These are phyloP conservation scores for Telfairia occidentalis DNA, from an alignment of 331 rosid genomes.

Conservation along the genomic window DNA sequence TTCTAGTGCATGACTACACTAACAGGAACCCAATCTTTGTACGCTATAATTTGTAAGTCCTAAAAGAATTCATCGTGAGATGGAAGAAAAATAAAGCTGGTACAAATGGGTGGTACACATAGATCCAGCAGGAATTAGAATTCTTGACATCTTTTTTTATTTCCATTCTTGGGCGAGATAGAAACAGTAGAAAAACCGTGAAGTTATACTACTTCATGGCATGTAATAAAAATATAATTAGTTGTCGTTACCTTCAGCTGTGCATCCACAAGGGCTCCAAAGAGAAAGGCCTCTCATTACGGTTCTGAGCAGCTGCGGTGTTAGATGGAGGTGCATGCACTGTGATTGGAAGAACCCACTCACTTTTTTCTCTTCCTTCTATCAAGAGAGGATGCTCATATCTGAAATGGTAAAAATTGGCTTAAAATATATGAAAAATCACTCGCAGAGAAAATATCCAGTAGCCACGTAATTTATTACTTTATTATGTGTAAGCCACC, in stretches of 20 bases:
- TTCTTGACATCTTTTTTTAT: not conserved
- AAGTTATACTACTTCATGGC: not conserved
- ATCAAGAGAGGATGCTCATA: conserved; percentile 88
- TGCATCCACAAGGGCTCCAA: conserved; percentile 58
- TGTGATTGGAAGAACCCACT: conserved; percentile 89
- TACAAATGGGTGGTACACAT: not conserved
- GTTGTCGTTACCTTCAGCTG: conserved; percentile 58
- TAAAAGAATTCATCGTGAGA: not conserved
- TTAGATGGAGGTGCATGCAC: conserved; percentile 75
- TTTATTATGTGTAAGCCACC: not conserved
- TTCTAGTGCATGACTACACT: not conserved
- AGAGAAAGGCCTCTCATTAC: conserved; percentile 57
- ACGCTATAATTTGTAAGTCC: not conserved
- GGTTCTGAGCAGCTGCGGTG: conserved; percentile 34
- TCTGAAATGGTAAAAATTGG: conserved; percentile 32
- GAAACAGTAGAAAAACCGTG: not conserved
- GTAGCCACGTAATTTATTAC: too few relatives aligned
- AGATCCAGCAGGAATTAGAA: not conserved
- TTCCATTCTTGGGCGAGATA: not conserved
- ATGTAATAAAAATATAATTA: not conserved
- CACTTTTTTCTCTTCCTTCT: conserved; percentile 80
- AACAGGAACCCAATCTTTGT: not conserved
- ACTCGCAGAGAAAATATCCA: not conserved
- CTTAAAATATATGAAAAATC: not conserved
- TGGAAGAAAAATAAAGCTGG: not conserved